A percentile compares a stretch with the other conserved stretches of the same genome.
Conservation (phyloP, 768 basidiomycete genomes). For the Inosperma sp. region DNA sequence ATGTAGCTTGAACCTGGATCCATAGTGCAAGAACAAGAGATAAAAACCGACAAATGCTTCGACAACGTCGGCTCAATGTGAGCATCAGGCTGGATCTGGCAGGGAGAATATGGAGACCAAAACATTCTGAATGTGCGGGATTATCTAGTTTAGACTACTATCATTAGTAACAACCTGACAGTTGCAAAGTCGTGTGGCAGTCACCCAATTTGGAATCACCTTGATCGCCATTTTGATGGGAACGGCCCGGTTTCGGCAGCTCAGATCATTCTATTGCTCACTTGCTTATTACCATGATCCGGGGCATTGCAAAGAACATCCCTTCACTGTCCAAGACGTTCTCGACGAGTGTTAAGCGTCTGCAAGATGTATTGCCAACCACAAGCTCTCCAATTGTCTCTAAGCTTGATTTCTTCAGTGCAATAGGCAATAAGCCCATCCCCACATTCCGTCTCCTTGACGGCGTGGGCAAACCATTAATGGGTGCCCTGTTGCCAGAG, state of each 20-base stretch:
- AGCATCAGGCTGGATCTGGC: too few species aligned
- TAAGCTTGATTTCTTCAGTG: constrained; percentile 75
- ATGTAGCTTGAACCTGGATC: constrained; percentile 39
- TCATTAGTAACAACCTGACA: too few species aligned
- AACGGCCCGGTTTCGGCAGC: too few species aligned
- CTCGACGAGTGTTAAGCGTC: constrained; percentile 13
- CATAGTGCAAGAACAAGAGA: constrained; percentile 28
- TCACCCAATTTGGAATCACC: too few species aligned
- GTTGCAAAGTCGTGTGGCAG: too few species aligned
- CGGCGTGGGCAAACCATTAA: constrained; percentile 66
- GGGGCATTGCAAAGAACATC: constrained; percentile 19
- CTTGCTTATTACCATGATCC: constrained; percentile 38
- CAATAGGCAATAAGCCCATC: constrained; percentile 60
- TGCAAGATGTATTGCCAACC: constrained; percentile 33
- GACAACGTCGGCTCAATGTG: too few species aligned
- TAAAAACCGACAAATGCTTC: too few species aligned
- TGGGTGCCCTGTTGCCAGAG: constrained; percentile 72
- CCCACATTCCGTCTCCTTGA: constrained; percentile 87
- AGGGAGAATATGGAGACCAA: too few species aligned
- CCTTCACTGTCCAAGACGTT: constrained; percentile 21
- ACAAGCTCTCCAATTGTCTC: constrained; percentile 60
- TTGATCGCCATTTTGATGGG: too few species aligned
- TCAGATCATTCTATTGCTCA: too few species aligned
- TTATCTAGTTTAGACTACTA: too few species aligned
- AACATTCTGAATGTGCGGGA: too few species aligned